Evolutionary conservation across 441 rosid genomes (phyloP), one percentile per base, ranked within the genome.

Genomic region (Melastoma candidum): DNA sequence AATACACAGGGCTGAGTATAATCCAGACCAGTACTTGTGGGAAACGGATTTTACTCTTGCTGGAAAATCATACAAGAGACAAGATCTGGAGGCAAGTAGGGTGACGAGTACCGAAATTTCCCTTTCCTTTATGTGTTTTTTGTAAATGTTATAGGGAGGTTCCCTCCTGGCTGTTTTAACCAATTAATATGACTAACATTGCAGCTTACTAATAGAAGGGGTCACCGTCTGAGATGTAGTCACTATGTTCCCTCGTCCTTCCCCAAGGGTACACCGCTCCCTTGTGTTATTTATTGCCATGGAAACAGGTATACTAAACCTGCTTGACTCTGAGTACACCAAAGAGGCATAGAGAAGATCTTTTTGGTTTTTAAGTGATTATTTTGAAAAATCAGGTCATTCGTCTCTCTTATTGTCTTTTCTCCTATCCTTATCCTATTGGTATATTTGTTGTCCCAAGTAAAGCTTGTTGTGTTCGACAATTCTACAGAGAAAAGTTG

Each of bases 41-140:
- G 96, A 87, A 67, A 79, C 53, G 60, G 94, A 87, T 51, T 92
- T 92, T 72, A 83, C 76, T 57, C 81, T 87, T 57, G 90, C 90
- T 52, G 84, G 96, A 49, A 79, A 75, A 57, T 64, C 95, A 44
- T 92, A 79, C 75, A 77, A 77, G 72, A 82, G 98, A 66, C 82
- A 74, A 70, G 98, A 87, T 74, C 74, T 92, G 76, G 96, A 92
- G 98, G 98, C 96, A 82, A 83, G 95, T 82, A 85, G 69, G 84
- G 83, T 62, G 67, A 64, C 11, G 25, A 9, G 43, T 36, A 52
- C 26, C 45, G 13, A 32, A 12, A 39, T 36, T 14, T 10, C 27
- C 26, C 27, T 5, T 50, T 50, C 2, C 36, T 26, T 50, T 39
- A 12, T 32, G 17, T 0, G 13, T 44, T 36, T 36, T 52, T 26